Base-by-base conservation (phyloP, 1,284 basidiomycete genomes). In the Ceratobasidium sp. region DNA sequence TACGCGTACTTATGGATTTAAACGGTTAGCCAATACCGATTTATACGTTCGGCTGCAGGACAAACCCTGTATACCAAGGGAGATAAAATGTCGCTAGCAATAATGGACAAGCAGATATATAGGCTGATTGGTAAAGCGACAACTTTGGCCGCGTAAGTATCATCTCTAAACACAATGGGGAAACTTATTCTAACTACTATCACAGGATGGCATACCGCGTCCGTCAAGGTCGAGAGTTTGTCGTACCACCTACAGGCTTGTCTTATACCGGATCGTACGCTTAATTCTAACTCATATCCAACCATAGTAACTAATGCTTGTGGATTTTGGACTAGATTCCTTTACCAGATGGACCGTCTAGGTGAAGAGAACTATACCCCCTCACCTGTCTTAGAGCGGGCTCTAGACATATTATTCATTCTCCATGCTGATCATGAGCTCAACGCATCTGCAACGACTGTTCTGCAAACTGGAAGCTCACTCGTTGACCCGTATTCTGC, bases 101-200 rank as follows among this genome's bases (percentile, higher is more conserved):
- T 90, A 61, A 94, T 96, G 92, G 95, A 96, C 84, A 94, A 94
- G 86, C 95, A 96, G 83, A 96, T 96, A 70, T 95, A 92, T 84
- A 87, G 95, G 77, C 84, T 96, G 3, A 92, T 96, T 76, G 95
- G 95, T 23, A 96, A 96, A 83, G 92, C 93, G 13, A 94, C 93
- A 1, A 95, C 94, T 0, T 87, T 96, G 33, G 95, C 94, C 80
- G 93, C 95, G 90, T 93, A 81, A 80, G 91, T 86, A 12, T 38
- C 70, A 50, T 28, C 20, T 61, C 76, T 76, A 48, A 7, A 33
- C 20, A 33, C 71, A 33, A 46, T 13, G n/a, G 42, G 15, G 15
- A n/a, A 26, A 9, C 33, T 33, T 28, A 10, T 44, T 46, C 68
- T 77, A 23, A 50, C 64, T 68, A 42, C 46, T 50, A 70, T n/a